Percentiles rank a stretch among this genome's conserved stretches.
These are phyloP conservation scores for Aspergillus ibericus DNA, from an alignment of 2,329 filamentous ascomycete genomes.

Conservation along the genomic window DNA sequence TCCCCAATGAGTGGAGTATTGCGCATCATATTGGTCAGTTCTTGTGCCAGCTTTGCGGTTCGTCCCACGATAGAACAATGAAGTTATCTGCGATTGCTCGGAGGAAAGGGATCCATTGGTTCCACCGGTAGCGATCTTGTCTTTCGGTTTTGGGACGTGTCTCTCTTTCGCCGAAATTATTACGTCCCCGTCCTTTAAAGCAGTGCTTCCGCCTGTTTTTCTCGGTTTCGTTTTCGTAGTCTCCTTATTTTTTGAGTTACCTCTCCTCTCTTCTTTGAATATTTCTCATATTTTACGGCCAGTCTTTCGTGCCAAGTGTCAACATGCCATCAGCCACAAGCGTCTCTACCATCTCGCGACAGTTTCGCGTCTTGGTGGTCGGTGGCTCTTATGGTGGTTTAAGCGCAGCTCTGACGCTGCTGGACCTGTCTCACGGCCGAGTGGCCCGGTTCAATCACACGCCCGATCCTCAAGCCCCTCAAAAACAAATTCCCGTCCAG, in stretches of 20 bases:
- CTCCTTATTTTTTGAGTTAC: not conserved
- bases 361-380: conserved; percentile 62
- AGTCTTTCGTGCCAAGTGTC: not conserved
- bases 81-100: not conserved
- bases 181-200: not conserved
- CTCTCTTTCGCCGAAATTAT: not conserved
- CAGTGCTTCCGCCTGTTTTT: not conserved
- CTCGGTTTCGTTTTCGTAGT: no score
- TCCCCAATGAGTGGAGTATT: not conserved
- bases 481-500: conserved; percentile 57
- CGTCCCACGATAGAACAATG: not conserved
- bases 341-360: conserved; percentile 19
- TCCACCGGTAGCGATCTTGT: conserved; percentile 1
- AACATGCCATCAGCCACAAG: conserved; percentile 31
- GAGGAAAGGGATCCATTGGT: not conserved
- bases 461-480: conserved; percentile 21
- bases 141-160: conserved; percentile 6
- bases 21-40: not conserved
- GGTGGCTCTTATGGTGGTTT: conserved; percentile 74
- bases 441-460: conserved; percentile 46
- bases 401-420: conserved; percentile 64
- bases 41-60: not conserved
- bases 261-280: not conserved
- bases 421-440: conserved; percentile 63
- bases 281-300: not conserved